A percentile compares a stretch with the other conserved stretches of the same genome.
Evolutionary conservation across 768 basidiomycete species (phyloP).

Genomic region (Lactifluus echinatus): DNA sequence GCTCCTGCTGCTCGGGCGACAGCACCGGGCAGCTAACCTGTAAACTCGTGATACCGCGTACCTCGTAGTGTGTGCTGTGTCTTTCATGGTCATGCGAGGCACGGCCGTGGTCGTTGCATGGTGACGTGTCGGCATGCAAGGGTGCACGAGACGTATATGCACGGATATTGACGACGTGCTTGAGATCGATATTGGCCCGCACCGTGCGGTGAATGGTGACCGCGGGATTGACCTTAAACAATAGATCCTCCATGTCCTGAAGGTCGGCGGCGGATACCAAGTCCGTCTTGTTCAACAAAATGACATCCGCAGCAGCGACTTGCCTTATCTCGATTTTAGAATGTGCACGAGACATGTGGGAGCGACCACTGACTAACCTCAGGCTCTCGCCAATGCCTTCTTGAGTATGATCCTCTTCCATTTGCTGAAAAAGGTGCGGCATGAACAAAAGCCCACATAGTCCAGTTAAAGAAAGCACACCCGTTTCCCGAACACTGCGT

Average conservation of each 20-base stretch:
- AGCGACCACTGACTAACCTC: conserved; percentile 39
- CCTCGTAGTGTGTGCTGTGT: conserved; percentile 48
- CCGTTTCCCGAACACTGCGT: conserved; percentile 70
- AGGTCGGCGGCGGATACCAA: conserved; percentile 46
- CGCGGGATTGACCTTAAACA: conserved; percentile 73
- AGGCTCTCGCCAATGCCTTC: conserved; percentile 72
- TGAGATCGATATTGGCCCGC: conserved; percentile 64
- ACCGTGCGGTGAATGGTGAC: conserved; percentile 67
- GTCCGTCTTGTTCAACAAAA: conserved; percentile 89
- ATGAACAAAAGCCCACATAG: background rate
- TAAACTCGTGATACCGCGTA: conserved; percentile 77
- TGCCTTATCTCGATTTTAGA: conserved; percentile 48
- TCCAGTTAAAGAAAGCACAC: conserved; percentile 25
- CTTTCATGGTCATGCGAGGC: conserved; percentile 24
- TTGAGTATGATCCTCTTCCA: conserved; percentile 63
- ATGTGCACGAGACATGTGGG: background rate
- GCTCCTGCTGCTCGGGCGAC: conserved; percentile 35
- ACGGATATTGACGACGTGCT: conserved; percentile 66
- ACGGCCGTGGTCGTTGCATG: conserved; percentile 27
- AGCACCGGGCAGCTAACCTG: conserved; percentile 62
- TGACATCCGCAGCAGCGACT: conserved; percentile 85
- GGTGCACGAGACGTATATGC: conserved; percentile 57
- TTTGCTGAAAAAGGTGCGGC: conserved; percentile 48
- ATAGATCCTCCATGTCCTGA: conserved; percentile 42
- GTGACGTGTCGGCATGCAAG: conserved; percentile 22